Percentiles rank a stretch among this genome's conserved stretches.
These are phyloP conservation scores for Nicotiana sylvestris DNA, from an alignment of 257 asterid species.

Conservation along the genomic window DNA sequence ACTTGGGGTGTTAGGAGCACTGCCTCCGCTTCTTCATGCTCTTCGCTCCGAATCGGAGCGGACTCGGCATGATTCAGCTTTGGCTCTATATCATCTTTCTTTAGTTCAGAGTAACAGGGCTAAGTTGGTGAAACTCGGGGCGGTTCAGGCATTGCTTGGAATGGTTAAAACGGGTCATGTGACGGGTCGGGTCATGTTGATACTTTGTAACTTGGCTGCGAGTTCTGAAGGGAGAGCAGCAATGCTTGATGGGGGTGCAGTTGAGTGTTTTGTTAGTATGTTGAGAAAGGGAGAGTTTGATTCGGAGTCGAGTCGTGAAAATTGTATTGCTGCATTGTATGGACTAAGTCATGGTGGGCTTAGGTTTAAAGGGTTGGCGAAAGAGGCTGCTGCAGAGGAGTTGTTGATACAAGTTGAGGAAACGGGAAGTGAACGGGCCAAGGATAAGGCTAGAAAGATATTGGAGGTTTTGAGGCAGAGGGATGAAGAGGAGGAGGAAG, in stretches of 20 bases:
- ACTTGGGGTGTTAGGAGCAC: conserved; percentile 84
- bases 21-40: conserved; percentile 76
- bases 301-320: conserved; percentile 44
- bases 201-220: conserved; percentile 63
- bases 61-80: conserved; percentile 75
- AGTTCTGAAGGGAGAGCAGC: conserved; percentile 80
- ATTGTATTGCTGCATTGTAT: conserved; percentile 57
- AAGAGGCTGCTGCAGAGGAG: conserved; percentile 80
- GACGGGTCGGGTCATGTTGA: conserved; percentile 55
- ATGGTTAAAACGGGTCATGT: conserved; percentile 69
- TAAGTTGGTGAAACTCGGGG: conserved; percentile 75
- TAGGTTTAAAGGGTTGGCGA: conserved; percentile 87
- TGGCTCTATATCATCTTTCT: conserved; percentile 82
- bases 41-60: conserved; percentile 76
- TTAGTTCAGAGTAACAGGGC: conserved; percentile 75
- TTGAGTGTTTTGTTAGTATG: conserved; percentile 55
- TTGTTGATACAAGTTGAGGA: conserved; percentile 48
- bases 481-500: conserved; percentile 69
- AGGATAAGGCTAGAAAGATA: conserved; percentile 49
- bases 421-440: conserved; percentile 37
- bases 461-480: conserved; percentile 62
- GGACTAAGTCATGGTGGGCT: conserved; percentile 89
- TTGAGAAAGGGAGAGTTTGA: conserved; percentile 44
- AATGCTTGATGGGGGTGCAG: conserved; percentile 61
- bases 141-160: conserved; percentile 48